A percentile compares a stretch with the other conserved stretches of the same genome.
These are phyloP conservation scores for Neostapfia colusana DNA, from an alignment of 176 grass and related monocot species.

Conservation along the genomic window DNA sequence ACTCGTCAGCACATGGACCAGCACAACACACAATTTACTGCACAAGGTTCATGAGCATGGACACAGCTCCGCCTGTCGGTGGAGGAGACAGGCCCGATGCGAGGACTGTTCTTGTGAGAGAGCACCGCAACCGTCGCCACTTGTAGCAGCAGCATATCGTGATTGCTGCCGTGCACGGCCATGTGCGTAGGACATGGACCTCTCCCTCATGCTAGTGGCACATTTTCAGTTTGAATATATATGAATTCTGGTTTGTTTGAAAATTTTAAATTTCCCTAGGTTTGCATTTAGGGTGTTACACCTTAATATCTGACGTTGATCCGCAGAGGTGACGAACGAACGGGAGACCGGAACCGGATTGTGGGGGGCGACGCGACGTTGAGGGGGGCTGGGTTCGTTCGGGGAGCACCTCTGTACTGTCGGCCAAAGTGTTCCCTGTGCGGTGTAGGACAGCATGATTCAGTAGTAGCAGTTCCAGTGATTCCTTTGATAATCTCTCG, in stretches of 20 bases:
- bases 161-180: background rate
- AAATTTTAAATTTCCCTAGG: too few species aligned
- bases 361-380: too few species aligned
- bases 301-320: background rate
- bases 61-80: background rate
- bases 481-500: too few species aligned
- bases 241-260: too few species aligned
- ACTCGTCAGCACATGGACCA: slow-evolving; percentile 1
- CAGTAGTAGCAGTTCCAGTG: too few species aligned
- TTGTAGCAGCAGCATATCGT: background rate
- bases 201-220: background rate
- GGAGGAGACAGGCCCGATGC: slow-evolving; percentile 23
- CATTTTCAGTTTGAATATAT: too few species aligned
- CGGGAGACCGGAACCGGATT: background rate
- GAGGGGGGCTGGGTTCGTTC: too few species aligned
- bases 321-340: background rate
- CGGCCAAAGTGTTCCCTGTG: too few species aligned
- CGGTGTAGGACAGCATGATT: too few species aligned
- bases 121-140: slow-evolving; percentile 5
- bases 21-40: background rate
- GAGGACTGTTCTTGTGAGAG: slow-evolving; percentile 19
- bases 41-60: background rate
- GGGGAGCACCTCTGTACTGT: too few species aligned
- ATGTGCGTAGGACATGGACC: slow-evolving; percentile 7
- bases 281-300: too few species aligned